A percentile compares a stretch with the other conserved stretches of the same genome.
phyloP scores from a whole-genome alignment of 306 rosid species.

The Rosa lucieae region DNA sequence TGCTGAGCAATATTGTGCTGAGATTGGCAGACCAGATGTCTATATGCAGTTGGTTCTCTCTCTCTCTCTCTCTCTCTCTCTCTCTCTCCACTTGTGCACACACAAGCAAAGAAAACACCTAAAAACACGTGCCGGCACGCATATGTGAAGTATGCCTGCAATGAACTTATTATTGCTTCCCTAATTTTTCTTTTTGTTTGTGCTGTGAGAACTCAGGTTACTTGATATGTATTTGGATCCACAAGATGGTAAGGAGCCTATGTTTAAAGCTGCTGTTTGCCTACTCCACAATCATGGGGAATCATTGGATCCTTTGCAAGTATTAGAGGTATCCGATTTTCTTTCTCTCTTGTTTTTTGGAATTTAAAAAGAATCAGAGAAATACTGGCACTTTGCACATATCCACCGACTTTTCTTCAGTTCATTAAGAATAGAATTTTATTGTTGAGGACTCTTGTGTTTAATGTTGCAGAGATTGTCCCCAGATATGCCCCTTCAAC shows the following conservation, averaged over 20 bases:
- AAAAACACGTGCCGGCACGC: neutral
- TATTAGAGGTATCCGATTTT: conserved; percentile 68
- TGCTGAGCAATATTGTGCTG: conserved; percentile 99
- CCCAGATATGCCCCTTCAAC: conserved; percentile 94
- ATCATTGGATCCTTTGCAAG: conserved; percentile 90
- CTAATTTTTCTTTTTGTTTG: conserved; percentile 21
- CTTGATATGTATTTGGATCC: conserved; percentile 99
- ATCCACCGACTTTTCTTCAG: neutral
- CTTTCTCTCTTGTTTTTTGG: conserved; percentile 1
- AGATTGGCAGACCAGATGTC: conserved; percentile 96
- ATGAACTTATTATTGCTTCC: conserved; percentile 3
- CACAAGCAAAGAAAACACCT: neutral
- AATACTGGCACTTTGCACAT: neutral
- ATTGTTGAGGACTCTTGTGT: conserved; percentile 9
- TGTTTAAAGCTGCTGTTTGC: conserved; percentile 98
- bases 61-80: conserved; percentile 15
- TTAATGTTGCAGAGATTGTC: conserved; percentile 69
- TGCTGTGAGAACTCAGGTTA: conserved; percentile 53
- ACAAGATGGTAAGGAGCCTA: conserved; percentile 96
- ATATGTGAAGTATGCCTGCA: conserved; percentile 9
- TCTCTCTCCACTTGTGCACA: conserved; percentile 3
- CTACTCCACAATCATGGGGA: conserved; percentile 99
- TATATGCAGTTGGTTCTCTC: conserved; percentile 77
- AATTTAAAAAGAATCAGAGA: neutral
- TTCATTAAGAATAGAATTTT: neutral